Evolutionary conservation across 2,329 filamentous ascomycete genomes (phyloP), one percentile per base, ranked within the genome.

Genomic region (Arthrobotrys sinensis): DNA sequence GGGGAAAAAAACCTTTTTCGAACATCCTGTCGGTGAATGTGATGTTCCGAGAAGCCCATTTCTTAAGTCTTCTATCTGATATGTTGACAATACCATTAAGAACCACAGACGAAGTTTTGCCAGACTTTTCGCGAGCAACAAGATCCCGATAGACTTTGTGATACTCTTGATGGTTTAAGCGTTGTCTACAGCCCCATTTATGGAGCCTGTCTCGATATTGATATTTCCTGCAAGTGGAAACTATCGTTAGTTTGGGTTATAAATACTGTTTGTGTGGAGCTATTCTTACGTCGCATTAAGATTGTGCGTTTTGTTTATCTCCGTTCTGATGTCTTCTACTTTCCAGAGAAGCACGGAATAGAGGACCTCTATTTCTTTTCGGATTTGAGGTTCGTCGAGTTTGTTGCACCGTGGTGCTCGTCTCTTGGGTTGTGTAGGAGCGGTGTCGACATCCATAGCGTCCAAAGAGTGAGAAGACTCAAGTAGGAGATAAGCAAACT

Each of bases 11-110:
- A 52, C 48, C 21, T n/a, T n/a, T 14, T 4, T 5, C 10, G 12
- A 32, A 24, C 21, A 52, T 32, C 32, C 12, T 52, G 14, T 52
- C 14, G 2, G 48, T 52, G 16, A 62, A 70, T 50, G 53, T 52
- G 4, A 70, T 70, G 19, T 70, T 70, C 12, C 67, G 40, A 11
- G 67, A 52, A 21, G 40, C 32, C 53, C 67, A 70, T 19, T 14
- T 48, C 12, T 63, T 6, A 8, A 70, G 38, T 34, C 11, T 52
- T 16, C 6, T 38, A 10, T 40, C 32, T 10, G 16, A 3, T 1
- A 70, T 32, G 0, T 50, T 52, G 1, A 40, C 45, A 0, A 52
- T 32, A 1, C 43, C 43, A 53, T 52, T 62, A 1, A 70, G 14
- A 10, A 50, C 8, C 8, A 70, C 45, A 11, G 52, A 32, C 1